phyloP scores from a whole-genome alignment of 192 early-diverging fungal species.

The Linnemannia hyalina region DNA sequence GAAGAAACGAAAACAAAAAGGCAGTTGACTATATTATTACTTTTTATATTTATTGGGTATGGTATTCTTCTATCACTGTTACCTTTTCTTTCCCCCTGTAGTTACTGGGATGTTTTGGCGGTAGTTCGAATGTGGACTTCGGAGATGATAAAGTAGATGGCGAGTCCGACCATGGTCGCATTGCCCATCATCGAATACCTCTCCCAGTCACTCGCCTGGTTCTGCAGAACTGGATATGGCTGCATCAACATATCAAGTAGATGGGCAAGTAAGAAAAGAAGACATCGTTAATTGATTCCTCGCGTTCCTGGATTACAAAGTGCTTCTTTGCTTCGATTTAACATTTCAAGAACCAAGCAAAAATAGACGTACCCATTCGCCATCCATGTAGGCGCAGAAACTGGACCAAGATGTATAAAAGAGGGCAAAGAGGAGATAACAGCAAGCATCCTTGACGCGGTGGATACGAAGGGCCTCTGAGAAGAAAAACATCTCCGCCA shows the following conservation, averaged over 20 bases:
- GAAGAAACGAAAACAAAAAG: too few relatives aligned
- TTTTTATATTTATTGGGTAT: too few relatives aligned
- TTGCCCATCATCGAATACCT: constrained; percentile 10
- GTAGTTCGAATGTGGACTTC: constrained; percentile 23
- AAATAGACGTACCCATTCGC: constrained; percentile 23
- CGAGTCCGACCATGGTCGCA: not conserved
- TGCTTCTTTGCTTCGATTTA: not conserved
- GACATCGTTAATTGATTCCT: too few relatives aligned
- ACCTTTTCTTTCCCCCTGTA: too few relatives aligned
- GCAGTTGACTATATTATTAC: too few relatives aligned
- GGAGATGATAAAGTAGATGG: constrained; percentile 17
- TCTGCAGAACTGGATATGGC: constrained; percentile 50
- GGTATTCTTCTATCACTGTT: not conserved
- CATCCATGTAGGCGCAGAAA: constrained; percentile 43
- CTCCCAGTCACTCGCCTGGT: constrained; percentile 21
- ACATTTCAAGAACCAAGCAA: not conserved
- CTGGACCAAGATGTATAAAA: constrained; percentile 36
- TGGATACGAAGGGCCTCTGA: constrained; percentile 23
- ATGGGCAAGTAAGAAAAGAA: not conserved
- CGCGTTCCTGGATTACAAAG: not conserved
- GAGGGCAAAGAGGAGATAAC: not conserved
- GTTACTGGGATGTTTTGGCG: not conserved
- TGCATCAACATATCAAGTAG: not conserved
- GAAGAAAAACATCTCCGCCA: constrained; percentile 37
- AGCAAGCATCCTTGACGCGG: constrained; percentile 2